Evolutionary conservation across 1,284 basidiomycete species (phyloP), one percentile per base, ranked within the genome.

Genomic region (Microbotryum violaceum): DNA sequence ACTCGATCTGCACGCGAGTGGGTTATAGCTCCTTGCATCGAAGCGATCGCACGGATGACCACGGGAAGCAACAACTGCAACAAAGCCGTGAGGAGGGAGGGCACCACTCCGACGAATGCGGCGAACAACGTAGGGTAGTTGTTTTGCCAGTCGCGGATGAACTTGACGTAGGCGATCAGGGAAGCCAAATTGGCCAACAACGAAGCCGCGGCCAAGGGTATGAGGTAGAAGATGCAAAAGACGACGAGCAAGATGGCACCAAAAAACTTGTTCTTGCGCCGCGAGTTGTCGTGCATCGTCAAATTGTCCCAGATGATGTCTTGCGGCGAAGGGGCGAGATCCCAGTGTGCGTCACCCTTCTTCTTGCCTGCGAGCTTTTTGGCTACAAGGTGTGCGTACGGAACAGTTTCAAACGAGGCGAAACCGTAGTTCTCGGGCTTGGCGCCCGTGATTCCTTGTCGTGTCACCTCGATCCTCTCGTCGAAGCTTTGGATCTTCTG

Each of bases 401-500:
- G 86, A 12, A 96, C 88, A 0, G 91, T 86, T 56, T 89, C 91
- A 84, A 96, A 88, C 25, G 89, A 91, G 3, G 91, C 90, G 54
- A 71, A 69, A 62, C 77, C 92, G 75, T 92, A 94, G 73, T 84
- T 89, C 76, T 94, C 90, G 2, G 90, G 82, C 74, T 87, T 72
- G 31, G 61, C 60, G 45, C 69, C 64, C 27, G 65, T 49, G 12
- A 73, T 73, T 21, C 64, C 67, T 1, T 58, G 50, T 0, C 69
- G 62, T 5, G 65, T 60, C 27, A 60, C 63, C 65, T 93, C 88
- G 56, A 97, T 88, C 6, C 86, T 82, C 61, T 79, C 82, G 76
- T 86, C 91, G 23, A 78, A 70, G 45, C 72, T 70, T 61, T 77
- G 77, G 69, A 80, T 88, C 48, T 85, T 83, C 73, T 85, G 83